Base-by-base conservation (phyloP, 2,329 filamentous ascomycete species). In the Diaporthe helianthi region DNA sequence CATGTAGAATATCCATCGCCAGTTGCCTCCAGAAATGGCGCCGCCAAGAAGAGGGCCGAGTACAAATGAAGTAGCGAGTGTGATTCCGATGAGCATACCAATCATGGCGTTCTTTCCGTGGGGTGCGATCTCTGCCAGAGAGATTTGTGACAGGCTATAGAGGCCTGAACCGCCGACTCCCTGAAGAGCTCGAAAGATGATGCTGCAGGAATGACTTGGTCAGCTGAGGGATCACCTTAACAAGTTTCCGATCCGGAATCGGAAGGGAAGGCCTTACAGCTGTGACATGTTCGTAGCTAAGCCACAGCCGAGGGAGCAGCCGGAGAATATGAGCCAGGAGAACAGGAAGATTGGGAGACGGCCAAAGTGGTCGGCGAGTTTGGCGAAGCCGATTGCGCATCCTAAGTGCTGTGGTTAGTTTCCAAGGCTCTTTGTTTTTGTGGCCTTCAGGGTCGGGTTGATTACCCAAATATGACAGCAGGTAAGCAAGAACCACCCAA, bases 1-100 rank as follows among this genome's bases (percentile, higher is more conserved):
- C 76, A 89, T 85, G 76, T 86, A 86, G 76, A 90, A 90, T 47
- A 90, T 81, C 80, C 86, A 88, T 63, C 85, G 81, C 88, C 88
- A 90, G 52, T 80, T 82, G 22, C 83, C 81, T 77, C n/a, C 84
- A 1, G 86, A 83, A 26, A 90, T 85, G 3, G 83, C 78, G 2
- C 87, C 88, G 5, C 87, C 88, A 4, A 90, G 77, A 2, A 90
- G 76, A 1, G 88, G 87, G 0, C 88, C 88, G 1, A 90, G 79
- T 4, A 90, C 82, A 72, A 88, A 88, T 0, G 87, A 85, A 15
- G 87, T 78, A 1, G 86, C 85, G 6, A 89, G 81, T 2, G 86
- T 88, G 41, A 84, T 80, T 8, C 86, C 87, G 17, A 89, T 80
- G 73, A 87, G 79, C 31, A 84, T 85, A 2, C 87, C 85, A 51